Evolutionary conservation across 495 filamentous ascomycete species (phyloP), one percentile per base, ranked within the genome.

Genomic region (Penicillium roqueforti): DNA sequence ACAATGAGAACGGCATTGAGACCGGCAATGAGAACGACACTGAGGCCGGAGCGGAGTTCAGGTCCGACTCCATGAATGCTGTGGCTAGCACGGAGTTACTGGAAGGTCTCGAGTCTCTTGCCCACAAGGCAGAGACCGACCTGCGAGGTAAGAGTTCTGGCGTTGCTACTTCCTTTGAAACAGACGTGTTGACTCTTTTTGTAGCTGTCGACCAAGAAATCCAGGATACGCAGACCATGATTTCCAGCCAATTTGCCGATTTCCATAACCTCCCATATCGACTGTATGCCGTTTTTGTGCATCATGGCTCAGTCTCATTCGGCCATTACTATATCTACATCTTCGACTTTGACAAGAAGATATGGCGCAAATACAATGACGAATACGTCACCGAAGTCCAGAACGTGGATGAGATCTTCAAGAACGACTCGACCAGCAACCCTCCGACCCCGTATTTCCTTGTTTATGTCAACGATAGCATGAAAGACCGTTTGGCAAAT

Each of bases 321-420:
- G 93, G 93, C 1, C 93, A 98, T 68, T 99, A 97, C 74, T 99
- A 89, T 83, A 91, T 97, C 53, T 97, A 91, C 78, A 95, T 98
- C 60, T 86, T 83, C 64, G 93, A 97, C 68, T 95, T 95, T 67
- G 76, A 83, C 49, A 77, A 80, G 32, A 76, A 86, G 16, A 71
- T 92, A 41, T 98, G 93, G 91, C 86, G 89, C 45, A 89, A 88
- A 62, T 98, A 97, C 76, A 97, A 98, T 67, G 93, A 98, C 63
- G 85, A 85, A 23, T 76, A 77, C 19, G 91, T 98, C 25, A 84
- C 83, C 1, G 82, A 87, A 54, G 81, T 88, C 60, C 82, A 66
- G 28, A 78, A 82, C 61, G 60, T 71, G 53, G 71, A 73, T 53
- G 78, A 83, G 61, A 85, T 97, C 43, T 87, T 95, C 66, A 75